phyloP scores from a whole-genome alignment of 2,329 filamentous ascomycete species.

The Arthrinium phaeospermum region DNA sequence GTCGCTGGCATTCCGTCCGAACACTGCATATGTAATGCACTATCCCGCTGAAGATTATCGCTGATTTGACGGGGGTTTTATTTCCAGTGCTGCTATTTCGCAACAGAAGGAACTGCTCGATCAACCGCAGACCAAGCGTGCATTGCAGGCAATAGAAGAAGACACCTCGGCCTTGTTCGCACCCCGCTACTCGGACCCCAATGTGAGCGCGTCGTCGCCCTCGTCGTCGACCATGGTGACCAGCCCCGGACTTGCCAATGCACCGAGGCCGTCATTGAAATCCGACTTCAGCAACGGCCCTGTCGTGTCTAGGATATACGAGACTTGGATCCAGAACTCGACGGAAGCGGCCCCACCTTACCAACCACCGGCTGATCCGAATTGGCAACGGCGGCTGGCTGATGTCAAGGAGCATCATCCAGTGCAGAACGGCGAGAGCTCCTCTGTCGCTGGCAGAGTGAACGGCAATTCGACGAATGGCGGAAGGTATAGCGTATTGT shows the following conservation, averaged over 20 bases:
- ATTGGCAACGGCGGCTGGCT: not conserved
- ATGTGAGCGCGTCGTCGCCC: not conserved
- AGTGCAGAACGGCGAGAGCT: constrained; percentile 8
- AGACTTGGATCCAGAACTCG: constrained; percentile 14
- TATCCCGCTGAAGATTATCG: not conserved
- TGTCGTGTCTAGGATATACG: constrained; percentile 11
- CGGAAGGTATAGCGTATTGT: not conserved
- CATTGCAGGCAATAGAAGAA: constrained; percentile 12
- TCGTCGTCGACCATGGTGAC: not conserved
- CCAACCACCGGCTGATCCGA: not conserved
- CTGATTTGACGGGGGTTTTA: not conserved
- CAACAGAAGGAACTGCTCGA: constrained; percentile 14
- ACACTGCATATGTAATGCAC: not conserved
- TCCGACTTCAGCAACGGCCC: constrained; percentile 10
- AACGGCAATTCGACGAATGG: not conserved
- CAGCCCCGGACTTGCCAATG: not conserved
- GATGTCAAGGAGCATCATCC: constrained; percentile 1
- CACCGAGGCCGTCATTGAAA: not conserved
- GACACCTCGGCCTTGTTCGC: not conserved
- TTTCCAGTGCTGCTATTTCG: not conserved
- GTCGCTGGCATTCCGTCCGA: not conserved
- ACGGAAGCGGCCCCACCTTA: constrained; percentile 1
- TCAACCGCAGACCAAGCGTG: constrained; percentile 5
- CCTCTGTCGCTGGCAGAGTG: not conserved
- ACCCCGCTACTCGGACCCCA: constrained; percentile 6